These are phyloP conservation scores for Ophiostoma triangulosporum DNA, from an alignment of 2,329 filamentous ascomycete genomes.

Conservation along the genomic window DNA sequence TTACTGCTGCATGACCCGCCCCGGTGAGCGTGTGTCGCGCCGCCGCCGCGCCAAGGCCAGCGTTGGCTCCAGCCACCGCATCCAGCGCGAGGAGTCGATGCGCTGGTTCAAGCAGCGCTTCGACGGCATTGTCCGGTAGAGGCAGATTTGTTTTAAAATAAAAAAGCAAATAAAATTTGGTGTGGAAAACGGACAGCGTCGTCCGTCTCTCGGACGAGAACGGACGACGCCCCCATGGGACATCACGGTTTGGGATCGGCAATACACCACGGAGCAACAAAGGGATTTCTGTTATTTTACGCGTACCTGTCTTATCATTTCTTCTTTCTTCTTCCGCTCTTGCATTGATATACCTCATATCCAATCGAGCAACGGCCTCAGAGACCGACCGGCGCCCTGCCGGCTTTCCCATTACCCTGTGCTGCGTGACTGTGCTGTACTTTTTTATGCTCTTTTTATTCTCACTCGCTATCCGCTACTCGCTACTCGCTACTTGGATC, in stretches of 20 bases:
- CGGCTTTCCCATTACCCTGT: conserved; percentile 35
- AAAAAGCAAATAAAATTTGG: conserved; percentile 12
- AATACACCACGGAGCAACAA: conserved; percentile 6
- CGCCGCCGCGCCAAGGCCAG: conserved; percentile 78
- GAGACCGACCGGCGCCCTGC: conserved; percentile 59
- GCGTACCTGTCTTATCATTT: neutral
- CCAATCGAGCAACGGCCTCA: conserved; percentile 54
- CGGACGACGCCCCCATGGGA: neutral
- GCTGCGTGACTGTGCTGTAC: neutral
- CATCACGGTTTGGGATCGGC: conserved; percentile 7
- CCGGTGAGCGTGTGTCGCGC: conserved; percentile 94
- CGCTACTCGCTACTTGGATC: conserved; percentile 21
- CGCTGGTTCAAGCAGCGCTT: conserved; percentile 90
- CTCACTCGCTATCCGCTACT: neutral
- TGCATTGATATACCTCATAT: conserved; percentile 28
- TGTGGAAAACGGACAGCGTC: neutral
- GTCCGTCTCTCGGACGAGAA: neutral
- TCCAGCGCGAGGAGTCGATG: conserved; percentile 89
- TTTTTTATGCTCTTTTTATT: neutral
- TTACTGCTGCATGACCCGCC: conserved; percentile 99
- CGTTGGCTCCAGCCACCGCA: conserved; percentile 80
- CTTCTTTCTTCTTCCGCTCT: conserved; percentile 25
- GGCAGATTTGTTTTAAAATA: conserved; percentile 29
- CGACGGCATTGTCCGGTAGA: conserved; percentile 98
- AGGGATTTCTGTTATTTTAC: conserved; percentile 4